Evolutionary conservation across 2,329 filamentous ascomycete species (phyloP).

Genomic region (Colletotrichum sojae): DNA sequence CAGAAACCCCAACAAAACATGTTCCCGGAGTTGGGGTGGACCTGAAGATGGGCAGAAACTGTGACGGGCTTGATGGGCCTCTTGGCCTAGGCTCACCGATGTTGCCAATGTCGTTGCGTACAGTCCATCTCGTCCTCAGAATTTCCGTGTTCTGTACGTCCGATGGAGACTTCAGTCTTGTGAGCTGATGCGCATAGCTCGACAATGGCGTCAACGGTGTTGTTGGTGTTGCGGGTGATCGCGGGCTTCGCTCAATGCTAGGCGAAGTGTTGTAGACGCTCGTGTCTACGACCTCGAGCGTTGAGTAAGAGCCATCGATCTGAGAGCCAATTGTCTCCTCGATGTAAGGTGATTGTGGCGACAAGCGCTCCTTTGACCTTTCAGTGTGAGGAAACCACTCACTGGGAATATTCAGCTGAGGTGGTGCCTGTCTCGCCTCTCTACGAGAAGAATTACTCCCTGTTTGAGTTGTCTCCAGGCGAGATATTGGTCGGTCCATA

Average conservation of each 20-base stretch:
- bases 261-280: too few species aligned
- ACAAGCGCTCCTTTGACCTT: not conserved
- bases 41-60: not conserved
- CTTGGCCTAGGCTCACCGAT: conserved; percentile 5
- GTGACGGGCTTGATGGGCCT: not conserved
- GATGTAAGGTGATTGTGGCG: not conserved
- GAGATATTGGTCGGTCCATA: too few species aligned
- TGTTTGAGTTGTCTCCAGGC: too few species aligned
- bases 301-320: not conserved
- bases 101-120: conserved; percentile 10
- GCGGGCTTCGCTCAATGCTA: not conserved
- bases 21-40: not conserved
- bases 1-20: conserved; percentile 4
- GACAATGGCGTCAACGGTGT: not conserved
- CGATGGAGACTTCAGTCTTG: not conserved
- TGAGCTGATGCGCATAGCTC: not conserved
- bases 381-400: too few species aligned
- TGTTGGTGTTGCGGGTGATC: not conserved
- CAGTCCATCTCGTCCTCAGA: conserved; percentile 3
- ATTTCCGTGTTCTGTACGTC: not conserved
- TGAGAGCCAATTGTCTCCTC: not conserved
- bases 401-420: too few species aligned
- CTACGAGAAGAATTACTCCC: too few species aligned
- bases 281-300: not conserved
- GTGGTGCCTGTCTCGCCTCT: too few species aligned